phyloP scores from a whole-genome alignment of 208 protist genomes.

The Leishmania arabica region DNA sequence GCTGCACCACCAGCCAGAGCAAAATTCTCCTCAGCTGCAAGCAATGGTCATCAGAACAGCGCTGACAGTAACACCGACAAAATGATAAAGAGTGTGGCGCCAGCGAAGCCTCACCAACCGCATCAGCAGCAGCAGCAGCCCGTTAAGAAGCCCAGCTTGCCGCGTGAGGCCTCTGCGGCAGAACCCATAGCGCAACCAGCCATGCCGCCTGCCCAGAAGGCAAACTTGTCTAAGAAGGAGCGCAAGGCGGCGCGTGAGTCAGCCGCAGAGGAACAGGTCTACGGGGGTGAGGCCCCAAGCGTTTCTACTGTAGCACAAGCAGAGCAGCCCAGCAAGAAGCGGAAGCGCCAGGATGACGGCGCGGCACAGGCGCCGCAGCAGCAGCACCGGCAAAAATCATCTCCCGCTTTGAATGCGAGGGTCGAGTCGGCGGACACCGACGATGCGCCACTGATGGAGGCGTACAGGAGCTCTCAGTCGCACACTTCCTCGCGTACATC shows the following conservation, averaged over 20 bases:
- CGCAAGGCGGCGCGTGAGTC: conserved; percentile 13
- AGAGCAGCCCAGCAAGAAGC: conserved; percentile 26
- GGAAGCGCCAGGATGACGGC: conserved; percentile 20
- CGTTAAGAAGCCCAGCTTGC: conserved; percentile 6
- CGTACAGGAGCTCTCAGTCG: not conserved
- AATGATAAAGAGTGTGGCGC: conserved; percentile 16
- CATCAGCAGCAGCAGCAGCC: conserved; percentile 9
- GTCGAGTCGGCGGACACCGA: not conserved
- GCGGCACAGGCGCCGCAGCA: not conserved
- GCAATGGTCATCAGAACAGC: conserved; percentile 1
- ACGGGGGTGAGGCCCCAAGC: not conserved
- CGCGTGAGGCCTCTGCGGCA: not conserved
- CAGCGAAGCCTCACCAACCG: not conserved
- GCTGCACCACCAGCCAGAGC: not conserved
- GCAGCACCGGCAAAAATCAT: not conserved
- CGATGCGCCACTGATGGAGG: conserved; percentile 23
- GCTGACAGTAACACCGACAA: conserved; percentile 2
- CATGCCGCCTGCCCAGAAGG: conserved; percentile 2
- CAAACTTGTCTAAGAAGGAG: conserved; percentile 21
- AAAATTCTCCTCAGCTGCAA: not conserved
- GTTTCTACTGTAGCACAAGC: not conserved
- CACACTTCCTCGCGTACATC: conserved; percentile 11
- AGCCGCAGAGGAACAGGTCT: not conserved
- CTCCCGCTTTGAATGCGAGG: not conserved
- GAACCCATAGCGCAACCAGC: not conserved